Evolutionary conservation across 1,139 yeast genomes (phyloP).

Genomic region (Taphrina communis): DNA sequence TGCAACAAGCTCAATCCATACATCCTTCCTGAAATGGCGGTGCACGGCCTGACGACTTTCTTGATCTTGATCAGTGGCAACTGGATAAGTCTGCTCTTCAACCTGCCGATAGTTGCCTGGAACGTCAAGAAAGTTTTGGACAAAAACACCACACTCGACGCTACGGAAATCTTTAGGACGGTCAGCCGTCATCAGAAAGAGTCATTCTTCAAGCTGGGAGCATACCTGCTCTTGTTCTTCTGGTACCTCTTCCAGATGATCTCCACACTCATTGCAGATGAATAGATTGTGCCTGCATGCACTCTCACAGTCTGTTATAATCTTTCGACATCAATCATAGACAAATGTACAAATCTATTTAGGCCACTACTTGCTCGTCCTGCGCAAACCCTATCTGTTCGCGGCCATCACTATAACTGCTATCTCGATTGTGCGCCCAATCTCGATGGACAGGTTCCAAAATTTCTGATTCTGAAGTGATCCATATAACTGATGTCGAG

Average conservation of each 20-base stretch:
- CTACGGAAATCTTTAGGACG: conserved; percentile 90
- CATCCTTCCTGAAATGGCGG: conserved; percentile 86
- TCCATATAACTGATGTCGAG: too few relatives aligned
- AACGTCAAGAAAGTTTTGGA: conserved; percentile 68
- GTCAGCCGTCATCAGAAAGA: conserved; percentile 90
- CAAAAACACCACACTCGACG: conserved; percentile 88
- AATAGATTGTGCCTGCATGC: background rate
- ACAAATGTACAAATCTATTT: background rate
- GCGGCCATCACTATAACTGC: too few relatives aligned
- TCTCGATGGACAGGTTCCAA: too few relatives aligned
- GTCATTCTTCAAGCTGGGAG: conserved; percentile 54
- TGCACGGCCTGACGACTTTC: conserved; percentile 75
- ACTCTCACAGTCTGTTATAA: too few relatives aligned
- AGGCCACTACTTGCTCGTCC: too few relatives aligned
- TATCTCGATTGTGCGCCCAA: too few relatives aligned
- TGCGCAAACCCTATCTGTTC: too few relatives aligned
- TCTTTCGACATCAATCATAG: background rate
- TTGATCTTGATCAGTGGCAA: conserved; percentile 85
- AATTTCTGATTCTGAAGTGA: too few relatives aligned
- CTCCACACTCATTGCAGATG: conserved; percentile 26
- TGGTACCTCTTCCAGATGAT: conserved; percentile 37
- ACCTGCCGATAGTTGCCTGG: conserved; percentile 83
- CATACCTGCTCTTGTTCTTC: conserved; percentile 32
- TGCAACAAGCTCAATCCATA: conserved; percentile 88
- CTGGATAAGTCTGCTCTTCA: conserved; percentile 88